phyloP scores from a whole-genome alignment of 148 eudicot genomes.

The Nyssa sinensis region DNA sequence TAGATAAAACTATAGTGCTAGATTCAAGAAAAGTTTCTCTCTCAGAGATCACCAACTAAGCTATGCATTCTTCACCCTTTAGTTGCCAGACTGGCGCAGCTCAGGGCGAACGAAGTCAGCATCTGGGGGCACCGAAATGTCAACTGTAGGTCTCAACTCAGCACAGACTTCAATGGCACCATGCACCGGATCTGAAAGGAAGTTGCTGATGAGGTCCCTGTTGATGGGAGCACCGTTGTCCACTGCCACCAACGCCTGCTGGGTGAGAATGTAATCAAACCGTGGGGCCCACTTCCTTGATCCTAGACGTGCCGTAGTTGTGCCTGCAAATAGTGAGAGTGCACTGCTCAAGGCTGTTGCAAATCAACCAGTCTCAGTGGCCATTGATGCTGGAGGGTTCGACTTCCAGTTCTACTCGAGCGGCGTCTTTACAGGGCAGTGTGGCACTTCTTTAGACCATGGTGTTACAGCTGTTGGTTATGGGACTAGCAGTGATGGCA shows the following conservation, averaged over 20 bases:
- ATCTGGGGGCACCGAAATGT: constrained; percentile 87
- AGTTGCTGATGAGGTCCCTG: constrained; percentile 81
- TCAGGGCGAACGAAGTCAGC: constrained; percentile 98
- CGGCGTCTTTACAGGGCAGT: constrained; percentile 24
- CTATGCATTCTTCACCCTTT: neutral
- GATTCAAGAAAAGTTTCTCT: neutral
- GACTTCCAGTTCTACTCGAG: constrained; percentile 26
- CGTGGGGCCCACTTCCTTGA: constrained; percentile 99
- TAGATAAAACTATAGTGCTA: neutral
- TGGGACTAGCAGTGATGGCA: constrained; percentile 13
- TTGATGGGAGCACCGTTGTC: constrained; percentile 67
- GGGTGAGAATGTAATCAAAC: constrained; percentile 80
- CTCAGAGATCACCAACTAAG: neutral
- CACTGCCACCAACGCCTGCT: constrained; percentile 92
- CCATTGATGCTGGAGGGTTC: constrained; percentile 28
- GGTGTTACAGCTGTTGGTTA: constrained; percentile 27
- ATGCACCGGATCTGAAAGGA: constrained; percentile 86
- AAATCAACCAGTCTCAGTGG: too few relatives aligned
- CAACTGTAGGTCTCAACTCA: constrained; percentile 85
- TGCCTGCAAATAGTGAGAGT: constrained; percentile 29
- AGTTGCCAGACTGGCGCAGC: constrained; percentile 57
- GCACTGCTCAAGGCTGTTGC: too few relatives aligned
- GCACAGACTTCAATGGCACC: constrained; percentile 94
- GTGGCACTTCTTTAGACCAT: constrained; percentile 30
- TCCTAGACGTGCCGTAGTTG: constrained; percentile 91